Percentiles rank a stretch among this genome's conserved stretches.
Evolutionary conservation across 495 filamentous ascomycete species (phyloP).

Genomic region (Stereocaulon alpinum): DNA sequence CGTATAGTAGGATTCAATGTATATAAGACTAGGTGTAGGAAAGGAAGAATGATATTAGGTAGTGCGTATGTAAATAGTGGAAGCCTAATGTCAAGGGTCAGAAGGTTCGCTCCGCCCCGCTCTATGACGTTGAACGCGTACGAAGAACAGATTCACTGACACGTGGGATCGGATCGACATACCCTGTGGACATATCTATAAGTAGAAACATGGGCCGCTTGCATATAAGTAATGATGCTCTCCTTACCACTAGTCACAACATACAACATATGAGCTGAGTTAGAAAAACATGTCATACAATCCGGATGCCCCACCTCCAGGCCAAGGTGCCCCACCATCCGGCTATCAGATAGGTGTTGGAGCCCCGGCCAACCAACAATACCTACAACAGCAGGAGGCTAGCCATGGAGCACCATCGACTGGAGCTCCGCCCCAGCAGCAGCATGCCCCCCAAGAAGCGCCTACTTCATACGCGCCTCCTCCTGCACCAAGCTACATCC

Average conservation of each 20-base stretch:
- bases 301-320: neutral
- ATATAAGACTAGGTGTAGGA: neutral
- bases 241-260: too few species aligned
- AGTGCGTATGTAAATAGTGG: neutral
- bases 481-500: neutral
- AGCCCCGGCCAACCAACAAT: slow-evolving; percentile 10
- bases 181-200: too few species aligned
- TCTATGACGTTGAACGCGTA: slow-evolving; percentile 3
- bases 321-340: neutral
- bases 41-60: neutral
- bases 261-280: neutral
- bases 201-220: too few species aligned
- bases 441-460: neutral
- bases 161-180: too few species aligned
- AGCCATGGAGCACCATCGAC: neutral
- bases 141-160: neutral
- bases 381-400: neutral
- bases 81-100: slow-evolving; percentile 1
- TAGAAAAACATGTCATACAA: neutral
- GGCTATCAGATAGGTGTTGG: slow-evolving; percentile 13
- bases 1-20: too few species aligned
- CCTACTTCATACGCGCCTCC: neutral
- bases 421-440: neutral
- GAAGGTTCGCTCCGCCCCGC: slow-evolving; percentile 8
- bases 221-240: too few species aligned